Conservation (phyloP, 1,284 basidiomycete genomes). For the Anthracocystis setariae region DNA sequence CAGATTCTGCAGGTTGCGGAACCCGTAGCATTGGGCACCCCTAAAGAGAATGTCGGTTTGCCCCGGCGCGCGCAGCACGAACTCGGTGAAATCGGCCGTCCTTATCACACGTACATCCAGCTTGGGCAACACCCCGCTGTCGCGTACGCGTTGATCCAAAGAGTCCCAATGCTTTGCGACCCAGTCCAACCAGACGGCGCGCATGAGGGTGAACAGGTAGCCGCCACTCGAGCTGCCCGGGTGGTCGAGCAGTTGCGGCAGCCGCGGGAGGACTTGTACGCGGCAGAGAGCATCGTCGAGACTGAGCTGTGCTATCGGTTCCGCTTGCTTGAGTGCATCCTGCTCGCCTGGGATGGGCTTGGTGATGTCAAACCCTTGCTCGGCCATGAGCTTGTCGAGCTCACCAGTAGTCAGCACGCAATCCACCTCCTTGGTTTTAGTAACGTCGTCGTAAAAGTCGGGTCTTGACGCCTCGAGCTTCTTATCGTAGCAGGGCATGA, state of each 20-base stretch:
- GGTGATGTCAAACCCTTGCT: slow-evolving; percentile 82
- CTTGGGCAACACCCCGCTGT: slow-evolving; percentile 32
- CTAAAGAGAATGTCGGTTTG: slow-evolving; percentile 76
- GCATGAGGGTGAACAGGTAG: slow-evolving; percentile 76
- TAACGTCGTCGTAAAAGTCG: slow-evolving; percentile 56
- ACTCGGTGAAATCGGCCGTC: slow-evolving; percentile 75
- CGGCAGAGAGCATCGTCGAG: background rate
- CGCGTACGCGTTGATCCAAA: slow-evolving; percentile 15
- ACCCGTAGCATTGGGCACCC: slow-evolving; percentile 95
- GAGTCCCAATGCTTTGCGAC: slow-evolving; percentile 22
- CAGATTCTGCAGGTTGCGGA: slow-evolving; percentile 95
- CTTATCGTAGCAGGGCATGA: slow-evolving; percentile 99
- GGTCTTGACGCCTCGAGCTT: slow-evolving; percentile 92
- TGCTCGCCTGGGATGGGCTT: slow-evolving; percentile 70
- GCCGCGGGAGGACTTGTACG: slow-evolving; percentile 29
- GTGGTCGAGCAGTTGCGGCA: slow-evolving; percentile 82
- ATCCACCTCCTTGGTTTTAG: slow-evolving; percentile 83
- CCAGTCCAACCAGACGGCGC: slow-evolving; percentile 54
- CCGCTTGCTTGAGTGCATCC: slow-evolving; percentile 18
- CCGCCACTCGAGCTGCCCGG: slow-evolving; percentile 91
- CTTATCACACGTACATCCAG: slow-evolving; percentile 59
- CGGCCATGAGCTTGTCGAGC: slow-evolving; percentile 83
- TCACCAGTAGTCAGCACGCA: slow-evolving; percentile 98
- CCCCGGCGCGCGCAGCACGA: slow-evolving; percentile 67
- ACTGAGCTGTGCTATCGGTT: slow-evolving; percentile 3